phyloP scores from a whole-genome alignment of 2,329 filamentous ascomycete species.

The Trichoderma endophyticum region DNA sequence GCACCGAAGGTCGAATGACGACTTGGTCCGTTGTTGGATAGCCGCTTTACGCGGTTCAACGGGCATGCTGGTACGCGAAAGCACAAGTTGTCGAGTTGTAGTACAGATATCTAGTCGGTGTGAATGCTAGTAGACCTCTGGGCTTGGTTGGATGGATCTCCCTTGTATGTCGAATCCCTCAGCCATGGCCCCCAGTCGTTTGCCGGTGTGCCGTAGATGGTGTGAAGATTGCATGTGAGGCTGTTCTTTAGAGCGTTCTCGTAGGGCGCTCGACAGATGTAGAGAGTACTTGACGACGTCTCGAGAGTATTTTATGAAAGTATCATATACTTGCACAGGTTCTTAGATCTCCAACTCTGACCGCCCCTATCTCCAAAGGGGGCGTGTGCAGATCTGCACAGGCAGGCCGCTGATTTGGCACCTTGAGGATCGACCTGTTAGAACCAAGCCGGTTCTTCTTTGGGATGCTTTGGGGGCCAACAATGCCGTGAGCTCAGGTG shows the following conservation, averaged over 20 bases:
- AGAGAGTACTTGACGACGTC: background rate
- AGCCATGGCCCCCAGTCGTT: constrained; percentile 11
- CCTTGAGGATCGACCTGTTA: background rate
- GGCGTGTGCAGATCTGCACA: background rate
- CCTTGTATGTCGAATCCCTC: background rate
- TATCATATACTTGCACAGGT: background rate
- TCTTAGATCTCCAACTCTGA: background rate
- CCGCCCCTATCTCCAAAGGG: background rate
- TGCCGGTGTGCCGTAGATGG: constrained; percentile 19
- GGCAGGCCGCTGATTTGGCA: background rate
- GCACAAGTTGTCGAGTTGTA: background rate
- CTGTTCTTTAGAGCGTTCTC: background rate
- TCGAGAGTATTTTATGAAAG: background rate
- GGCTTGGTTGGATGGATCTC: background rate
- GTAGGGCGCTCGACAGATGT: background rate
- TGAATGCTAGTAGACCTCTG: background rate
- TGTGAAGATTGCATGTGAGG: background rate
- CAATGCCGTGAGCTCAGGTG: background rate
- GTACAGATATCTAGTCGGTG: background rate
- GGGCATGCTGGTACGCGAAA: background rate
- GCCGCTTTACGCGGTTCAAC: background rate
- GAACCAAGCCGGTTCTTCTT: background rate
- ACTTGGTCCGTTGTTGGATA: background rate
- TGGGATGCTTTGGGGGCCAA: background rate
- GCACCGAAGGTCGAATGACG: background rate